Percentiles rank a stretch among this genome's conserved stretches.
These are phyloP conservation scores for Pseudogymnoascus sp. DNA, from an alignment of 2,329 filamentous ascomycete genomes.

Conservation along the genomic window DNA sequence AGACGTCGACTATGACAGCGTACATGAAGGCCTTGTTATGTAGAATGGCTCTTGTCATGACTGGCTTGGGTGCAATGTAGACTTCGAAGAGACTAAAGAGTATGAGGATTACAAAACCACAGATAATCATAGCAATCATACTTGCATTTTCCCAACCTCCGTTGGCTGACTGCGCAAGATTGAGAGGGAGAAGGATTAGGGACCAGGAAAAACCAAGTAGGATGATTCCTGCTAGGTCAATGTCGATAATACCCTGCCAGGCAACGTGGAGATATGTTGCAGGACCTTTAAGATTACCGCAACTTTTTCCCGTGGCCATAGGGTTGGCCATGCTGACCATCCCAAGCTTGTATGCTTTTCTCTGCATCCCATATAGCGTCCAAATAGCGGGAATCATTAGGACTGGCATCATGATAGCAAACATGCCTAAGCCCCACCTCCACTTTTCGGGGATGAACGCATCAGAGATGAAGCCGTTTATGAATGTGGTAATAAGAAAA, in stretches of 20 bases:
- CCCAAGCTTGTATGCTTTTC: background rate
- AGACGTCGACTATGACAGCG: constrained; percentile 17
- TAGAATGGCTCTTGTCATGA: constrained; percentile 22
- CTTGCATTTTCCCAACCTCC: constrained; percentile 21
- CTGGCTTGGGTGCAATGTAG: constrained; percentile 21
- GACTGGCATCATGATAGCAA: constrained; percentile 24
- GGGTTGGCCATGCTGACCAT: background rate
- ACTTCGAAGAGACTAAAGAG: constrained; percentile 16
- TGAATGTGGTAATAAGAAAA: background rate
- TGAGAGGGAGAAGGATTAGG: constrained; percentile 21
- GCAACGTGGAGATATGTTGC: background rate
- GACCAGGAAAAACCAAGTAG: constrained; percentile 21
- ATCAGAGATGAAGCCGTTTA: constrained; percentile 37
- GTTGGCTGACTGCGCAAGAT: constrained; percentile 17
- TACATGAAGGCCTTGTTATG: constrained; percentile 20
- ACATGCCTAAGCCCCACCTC: constrained; percentile 26
- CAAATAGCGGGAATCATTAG: constrained; percentile 23
- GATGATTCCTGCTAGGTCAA: background rate
- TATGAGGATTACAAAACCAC: constrained; percentile 17
- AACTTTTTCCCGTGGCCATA: background rate
- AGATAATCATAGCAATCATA: constrained; percentile 20
- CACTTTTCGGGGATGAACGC: constrained; percentile 31
- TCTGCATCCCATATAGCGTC: constrained; percentile 23
- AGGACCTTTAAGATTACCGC: background rate
- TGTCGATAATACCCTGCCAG: background rate